Percentiles rank a stretch among this genome's conserved stretches.
phyloP scores from a whole-genome alignment of 352 stramenopile genomes.

The Phytopythium oedochilum region DNA sequence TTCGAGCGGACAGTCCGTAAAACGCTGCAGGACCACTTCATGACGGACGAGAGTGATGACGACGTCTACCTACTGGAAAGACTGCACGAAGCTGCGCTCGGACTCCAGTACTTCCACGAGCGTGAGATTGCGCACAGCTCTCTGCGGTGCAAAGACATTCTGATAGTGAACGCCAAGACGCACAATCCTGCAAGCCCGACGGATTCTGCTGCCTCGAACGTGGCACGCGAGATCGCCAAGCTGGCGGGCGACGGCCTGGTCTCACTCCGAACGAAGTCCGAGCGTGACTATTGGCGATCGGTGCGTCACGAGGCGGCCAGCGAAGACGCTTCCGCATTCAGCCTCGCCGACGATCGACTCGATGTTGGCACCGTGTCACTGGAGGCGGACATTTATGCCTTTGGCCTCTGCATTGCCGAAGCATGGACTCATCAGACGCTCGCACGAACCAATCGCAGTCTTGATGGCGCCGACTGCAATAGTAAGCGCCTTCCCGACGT shows the following conservation, averaged over 20 bases:
- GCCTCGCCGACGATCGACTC: neutral
- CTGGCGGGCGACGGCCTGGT: conserved; percentile 13
- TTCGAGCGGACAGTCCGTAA: conserved; percentile 14
- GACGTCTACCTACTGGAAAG: conserved; percentile 9
- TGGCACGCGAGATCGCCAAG: conserved; percentile 17
- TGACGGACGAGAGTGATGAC: neutral
- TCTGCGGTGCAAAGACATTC: conserved; percentile 15
- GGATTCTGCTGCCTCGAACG: neutral
- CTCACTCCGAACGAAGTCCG: conserved; percentile 2
- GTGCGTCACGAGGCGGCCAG: neutral
- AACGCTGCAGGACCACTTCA: conserved; percentile 10
- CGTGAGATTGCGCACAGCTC: conserved; percentile 23
- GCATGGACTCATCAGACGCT: neutral
- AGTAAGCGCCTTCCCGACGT: neutral
- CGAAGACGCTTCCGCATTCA: neutral
- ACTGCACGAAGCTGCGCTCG: conserved; percentile 18
- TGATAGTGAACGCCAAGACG: conserved; percentile 15
- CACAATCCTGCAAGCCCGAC: neutral
- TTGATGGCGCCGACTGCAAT: neutral
- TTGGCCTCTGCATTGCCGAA: conserved; percentile 21
- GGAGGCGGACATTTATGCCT: conserved; percentile 21
- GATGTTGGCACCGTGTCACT: conserved; percentile 10
- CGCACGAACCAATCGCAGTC: neutral
- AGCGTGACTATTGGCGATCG: neutral
- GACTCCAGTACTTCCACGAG: conserved; percentile 27